Percentiles rank a stretch among this genome's conserved stretches.
Evolutionary conservation across 2,329 filamentous ascomycete genomes (phyloP).

Genomic region (Trichoderma koningiopsis): DNA sequence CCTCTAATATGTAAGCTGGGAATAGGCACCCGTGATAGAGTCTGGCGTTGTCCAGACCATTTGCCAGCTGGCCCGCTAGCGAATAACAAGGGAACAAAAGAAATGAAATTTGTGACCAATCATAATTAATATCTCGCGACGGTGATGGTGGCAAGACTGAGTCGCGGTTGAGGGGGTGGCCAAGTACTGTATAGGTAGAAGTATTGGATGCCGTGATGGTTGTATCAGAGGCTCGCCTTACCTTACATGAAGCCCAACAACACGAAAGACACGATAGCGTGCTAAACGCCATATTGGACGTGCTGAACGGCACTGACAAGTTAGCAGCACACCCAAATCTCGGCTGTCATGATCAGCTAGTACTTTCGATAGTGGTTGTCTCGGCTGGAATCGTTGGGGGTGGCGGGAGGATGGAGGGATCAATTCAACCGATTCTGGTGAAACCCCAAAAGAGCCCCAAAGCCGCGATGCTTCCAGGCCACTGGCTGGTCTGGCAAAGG

Average conservation of each 20-base stretch:
- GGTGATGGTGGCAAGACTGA: conserved; percentile 12
- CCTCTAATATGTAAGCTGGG: background rate
- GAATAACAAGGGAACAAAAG: background rate
- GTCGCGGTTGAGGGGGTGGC: conserved; percentile 5
- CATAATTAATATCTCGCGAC: background rate
- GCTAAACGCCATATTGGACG: background rate
- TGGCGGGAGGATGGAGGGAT: conserved; percentile 6
- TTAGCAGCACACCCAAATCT: conserved; percentile 17
- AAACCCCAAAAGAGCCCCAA: background rate
- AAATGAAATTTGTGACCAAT: background rate
- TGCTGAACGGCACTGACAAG: background rate
- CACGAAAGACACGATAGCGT: background rate
- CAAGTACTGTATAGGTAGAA: background rate
- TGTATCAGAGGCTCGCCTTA: background rate
- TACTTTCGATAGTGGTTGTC: background rate
- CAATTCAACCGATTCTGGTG: background rate
- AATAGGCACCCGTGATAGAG: background rate
- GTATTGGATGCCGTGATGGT: background rate
- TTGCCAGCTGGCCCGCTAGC: conserved; percentile 9
- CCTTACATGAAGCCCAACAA: background rate
- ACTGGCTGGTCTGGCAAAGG: conserved; percentile 10
- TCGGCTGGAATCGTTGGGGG: conserved; percentile 11
- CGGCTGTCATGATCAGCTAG: background rate
- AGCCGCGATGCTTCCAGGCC: background rate
- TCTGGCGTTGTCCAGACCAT: conserved; percentile 12